A percentile compares a stretch with the other conserved stretches of the same genome.
Conservation (phyloP, 257 asterid species). For the Ilex aquifolium region DNA sequence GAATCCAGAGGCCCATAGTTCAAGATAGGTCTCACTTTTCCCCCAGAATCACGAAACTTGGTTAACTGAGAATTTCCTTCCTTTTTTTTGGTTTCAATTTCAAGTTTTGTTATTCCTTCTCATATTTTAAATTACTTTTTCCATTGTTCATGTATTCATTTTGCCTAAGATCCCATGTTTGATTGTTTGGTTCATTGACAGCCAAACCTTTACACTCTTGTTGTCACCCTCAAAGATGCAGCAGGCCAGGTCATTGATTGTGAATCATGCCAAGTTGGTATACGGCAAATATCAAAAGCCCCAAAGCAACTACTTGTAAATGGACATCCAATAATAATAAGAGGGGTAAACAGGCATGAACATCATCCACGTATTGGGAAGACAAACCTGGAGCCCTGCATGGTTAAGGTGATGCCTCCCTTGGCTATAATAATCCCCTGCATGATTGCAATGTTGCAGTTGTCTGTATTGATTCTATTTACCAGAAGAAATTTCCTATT, state of each 20-base stretch:
- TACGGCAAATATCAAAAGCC: slow-evolving; percentile 71
- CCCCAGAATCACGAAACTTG: no score
- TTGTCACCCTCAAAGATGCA: slow-evolving; percentile 79
- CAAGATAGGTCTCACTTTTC: no score
- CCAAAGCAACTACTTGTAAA: slow-evolving; percentile 90
- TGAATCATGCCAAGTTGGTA: slow-evolving; percentile 92
- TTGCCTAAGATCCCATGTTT: background rate
- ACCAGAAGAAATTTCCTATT: background rate
- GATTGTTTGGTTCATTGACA: slow-evolving; percentile 34
- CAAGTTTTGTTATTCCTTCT: no score
- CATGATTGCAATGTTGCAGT: background rate
- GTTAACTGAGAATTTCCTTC: no score
- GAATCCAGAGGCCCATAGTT: no score
- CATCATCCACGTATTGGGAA: slow-evolving; percentile 98
- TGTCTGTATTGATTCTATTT: background rate
- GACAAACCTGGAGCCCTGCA: slow-evolving; percentile 91
- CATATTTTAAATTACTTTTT: no score
- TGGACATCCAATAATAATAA: slow-evolving; percentile 82
- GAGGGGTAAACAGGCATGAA: slow-evolving; percentile 98
- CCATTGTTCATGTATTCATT: background rate
- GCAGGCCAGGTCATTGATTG: slow-evolving; percentile 74
- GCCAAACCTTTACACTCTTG: slow-evolving; percentile 94
- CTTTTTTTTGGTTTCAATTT: no score
- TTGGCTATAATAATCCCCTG: slow-evolving; percentile 5
- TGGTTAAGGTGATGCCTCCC: slow-evolving; percentile 69